Evolutionary conservation across 2,329 filamentous ascomycete species (phyloP), one percentile per base, ranked within the genome.

Genomic region (Zymoseptoria tritici): DNA sequence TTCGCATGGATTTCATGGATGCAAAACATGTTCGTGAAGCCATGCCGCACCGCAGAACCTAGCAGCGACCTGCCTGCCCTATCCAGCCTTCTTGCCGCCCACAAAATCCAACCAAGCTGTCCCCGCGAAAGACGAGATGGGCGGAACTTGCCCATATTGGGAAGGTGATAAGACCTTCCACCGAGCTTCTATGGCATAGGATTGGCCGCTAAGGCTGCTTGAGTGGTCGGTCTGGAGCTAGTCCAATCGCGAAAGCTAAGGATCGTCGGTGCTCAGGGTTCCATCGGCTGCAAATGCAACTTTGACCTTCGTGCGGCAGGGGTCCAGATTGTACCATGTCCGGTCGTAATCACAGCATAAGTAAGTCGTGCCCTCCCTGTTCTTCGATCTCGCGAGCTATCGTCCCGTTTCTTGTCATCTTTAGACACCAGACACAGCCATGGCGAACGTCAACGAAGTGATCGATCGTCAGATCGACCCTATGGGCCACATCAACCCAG

Each of bases 391-490:
- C 19, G 52, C 22, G 22, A 22, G 29, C 11, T 29, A 26, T 29
- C 52, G 52, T 53, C 22, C 51, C 42, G 49, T 54, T 49, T 36
- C 50, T 16, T 53, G 21, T 26, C 11, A 31, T 56, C 22, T 57
- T 56, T 42, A 63, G 51, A 63, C 59, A 60, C 22, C 42, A 56
- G 26, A 16, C 42, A 29, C 51, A 42, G 63, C 19, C 56, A 70
- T 69, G 66, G 64, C 64, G 49, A 65, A 64, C 62, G 66, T 69
- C 52, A 68, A 70, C 52, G 71, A 74, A 64, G 65, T 67, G 52
- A 60, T 73, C 42, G 71, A 73, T 61, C 67, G 68, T 57, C 63
- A 68, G n/a, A 66, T 72, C 61, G 64, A 71, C 59, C 69, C 70
- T 13, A 64, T 71, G 68, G 64, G 67, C 56, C 57, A 68, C 57